Conservation (phyloP, 805 yeast species). For the Nakazawaea populi region DNA sequence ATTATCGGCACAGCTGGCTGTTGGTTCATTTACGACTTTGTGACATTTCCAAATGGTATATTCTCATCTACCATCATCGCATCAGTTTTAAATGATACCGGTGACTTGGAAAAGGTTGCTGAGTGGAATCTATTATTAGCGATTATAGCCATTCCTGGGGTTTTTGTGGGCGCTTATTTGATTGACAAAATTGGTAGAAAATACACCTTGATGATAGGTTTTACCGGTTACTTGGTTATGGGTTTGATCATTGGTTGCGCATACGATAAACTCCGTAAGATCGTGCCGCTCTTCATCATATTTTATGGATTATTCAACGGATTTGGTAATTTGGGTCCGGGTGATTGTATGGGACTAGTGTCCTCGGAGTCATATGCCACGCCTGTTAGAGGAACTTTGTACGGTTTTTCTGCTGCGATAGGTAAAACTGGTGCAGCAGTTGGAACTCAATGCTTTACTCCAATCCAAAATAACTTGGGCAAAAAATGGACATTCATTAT, state of each 20-base stretch:
- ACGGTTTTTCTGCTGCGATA: constrained; percentile 72
- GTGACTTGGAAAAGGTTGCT: constrained; percentile 48
- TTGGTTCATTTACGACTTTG: constrained; percentile 80
- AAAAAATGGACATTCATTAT: constrained; percentile 72
- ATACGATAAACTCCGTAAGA: constrained; percentile 47
- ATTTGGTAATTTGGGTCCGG: constrained; percentile 74
- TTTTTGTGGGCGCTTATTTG: constrained; percentile 59
- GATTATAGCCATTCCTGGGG: constrained; percentile 67
- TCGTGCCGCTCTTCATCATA: constrained; percentile 58
- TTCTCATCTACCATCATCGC: constrained; percentile 59
- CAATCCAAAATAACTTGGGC: constrained; percentile 61
- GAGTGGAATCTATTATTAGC: constrained; percentile 72
- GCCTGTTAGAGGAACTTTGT: constrained; percentile 69
- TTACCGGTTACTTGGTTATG: constrained; percentile 62
- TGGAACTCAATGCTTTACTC: constrained; percentile 68
- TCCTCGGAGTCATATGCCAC: constrained; percentile 70
- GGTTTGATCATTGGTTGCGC: constrained; percentile 69
- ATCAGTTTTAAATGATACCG: constrained; percentile 35
- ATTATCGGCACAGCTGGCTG: constrained; percentile 66
- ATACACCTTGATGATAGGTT: constrained; percentile 66
- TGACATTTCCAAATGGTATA: constrained; percentile 74
- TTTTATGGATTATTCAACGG: constrained; percentile 71
- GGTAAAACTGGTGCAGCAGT: constrained; percentile 86
- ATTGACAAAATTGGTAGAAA: constrained; percentile 66
- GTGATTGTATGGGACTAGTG: constrained; percentile 64